Base-by-base conservation (phyloP, 2,329 filamentous ascomycete species). In the Microcera coccophila region DNA sequence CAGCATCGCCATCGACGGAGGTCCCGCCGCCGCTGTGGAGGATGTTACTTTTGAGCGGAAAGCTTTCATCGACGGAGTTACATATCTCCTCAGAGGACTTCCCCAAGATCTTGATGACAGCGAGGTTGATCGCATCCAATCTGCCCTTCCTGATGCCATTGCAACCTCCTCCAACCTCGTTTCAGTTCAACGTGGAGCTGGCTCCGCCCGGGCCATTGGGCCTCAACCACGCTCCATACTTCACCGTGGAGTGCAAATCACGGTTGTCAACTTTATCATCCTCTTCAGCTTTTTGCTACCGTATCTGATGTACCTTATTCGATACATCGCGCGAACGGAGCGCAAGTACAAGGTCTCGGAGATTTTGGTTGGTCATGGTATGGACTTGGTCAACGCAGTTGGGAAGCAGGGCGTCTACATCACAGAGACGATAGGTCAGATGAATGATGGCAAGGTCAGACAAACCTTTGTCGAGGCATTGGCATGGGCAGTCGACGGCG, bases 261-360 rank as follows among this genome's bases (percentile, higher is more conserved):
- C 69, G 2, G 78, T 85, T 7, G 63, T 84, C 36, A 72, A 78
- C 24, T 41, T 81, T 2, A 80, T 86, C 50, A 60, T 87, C 4
- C 51, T 83, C 7, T 43, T 80, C 19, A 78, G 82, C 40, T 71
- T 85, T 36, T 48, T 85, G 14, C 61, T 84, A 10, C 82, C 84
- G 2, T 84, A 84, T 54, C 56, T 82, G 22, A 72, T 78, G 49
- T 54, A 74, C 4, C 60, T 84, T 11, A 52, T 82, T 12, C 69
- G 70, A 14, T 63, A 73, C 14, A 69, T 75, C 14, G 82, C 81
- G 48, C 68, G 73, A 37, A 82, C 83, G 49, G 85, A 90, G 59
- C 75, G 81, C 14, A 74, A 80, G 51, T 78, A 88, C 63, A 78
- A 77, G 48, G 70, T 90, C 46, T 81, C 86, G 81, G 22, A 91